phyloP scores from a whole-genome alignment of 1,284 basidiomycete species.

The Hemileia vastatrix region DNA sequence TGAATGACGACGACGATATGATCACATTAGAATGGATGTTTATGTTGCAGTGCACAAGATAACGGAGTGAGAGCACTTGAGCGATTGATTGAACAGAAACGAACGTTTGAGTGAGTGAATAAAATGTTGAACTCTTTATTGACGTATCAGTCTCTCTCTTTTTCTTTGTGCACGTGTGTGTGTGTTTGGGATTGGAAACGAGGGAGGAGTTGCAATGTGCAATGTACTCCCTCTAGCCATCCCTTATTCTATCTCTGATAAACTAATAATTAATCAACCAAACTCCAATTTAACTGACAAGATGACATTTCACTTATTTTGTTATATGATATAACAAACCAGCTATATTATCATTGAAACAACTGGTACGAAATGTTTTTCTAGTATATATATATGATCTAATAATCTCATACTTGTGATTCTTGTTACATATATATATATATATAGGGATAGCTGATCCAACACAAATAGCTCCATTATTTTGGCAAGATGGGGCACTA shows the following conservation, averaged over 20 bases:
- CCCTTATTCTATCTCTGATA: no score
- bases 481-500: conserved; percentile 22
- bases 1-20: no score
- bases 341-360: conserved; percentile 23
- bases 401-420: background rate
- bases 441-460: conserved; percentile 21
- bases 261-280: no score
- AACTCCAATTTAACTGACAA: no score
- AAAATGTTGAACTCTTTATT: no score
- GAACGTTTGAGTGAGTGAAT: conserved; percentile 21
- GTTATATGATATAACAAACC: no score
- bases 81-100: conserved; percentile 16
- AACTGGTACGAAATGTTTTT: conserved; percentile 6
- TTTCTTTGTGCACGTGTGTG: no score
- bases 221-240: no score
- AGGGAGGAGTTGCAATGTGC: no score
- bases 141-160: no score
- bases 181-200: no score
- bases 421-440: background rate
- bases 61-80: conserved; percentile 20
- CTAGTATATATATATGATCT: background rate
- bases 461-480: conserved; percentile 20
- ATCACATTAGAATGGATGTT: conserved; percentile 22
- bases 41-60: conserved; percentile 24
- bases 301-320: no score